Evolutionary conservation across 2,329 filamentous ascomycete species (phyloP).

Genomic region (Juglanconis sp.): DNA sequence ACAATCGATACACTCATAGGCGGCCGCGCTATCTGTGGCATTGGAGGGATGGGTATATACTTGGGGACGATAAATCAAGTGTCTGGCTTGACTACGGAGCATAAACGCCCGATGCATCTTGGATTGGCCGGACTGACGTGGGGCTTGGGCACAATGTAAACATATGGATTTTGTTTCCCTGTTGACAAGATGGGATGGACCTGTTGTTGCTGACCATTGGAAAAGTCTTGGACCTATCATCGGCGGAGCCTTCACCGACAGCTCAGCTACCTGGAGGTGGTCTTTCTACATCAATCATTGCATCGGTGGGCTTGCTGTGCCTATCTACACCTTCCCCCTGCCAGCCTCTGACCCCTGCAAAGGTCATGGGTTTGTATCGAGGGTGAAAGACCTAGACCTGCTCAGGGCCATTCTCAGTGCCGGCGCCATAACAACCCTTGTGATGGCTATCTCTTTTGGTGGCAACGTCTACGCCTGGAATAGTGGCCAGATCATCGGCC

Average conservation of each 20-base stretch:
- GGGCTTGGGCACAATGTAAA: conserved; percentile 4
- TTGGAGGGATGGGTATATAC: conserved; percentile 18
- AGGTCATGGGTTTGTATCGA: conserved; percentile 11
- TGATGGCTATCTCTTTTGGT: conserved; percentile 50
- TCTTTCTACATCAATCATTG: conserved; percentile 31
- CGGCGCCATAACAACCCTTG: conserved; percentile 37
- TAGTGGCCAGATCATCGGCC: conserved; percentile 39
- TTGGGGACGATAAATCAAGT: conserved; percentile 10
- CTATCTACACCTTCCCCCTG: conserved; percentile 28
- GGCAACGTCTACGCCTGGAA: conserved; percentile 48
- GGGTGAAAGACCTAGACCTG: conserved; percentile 34
- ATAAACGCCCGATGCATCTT: conserved; percentile 11
- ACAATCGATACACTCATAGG: conserved; percentile 21
- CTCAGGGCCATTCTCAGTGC: conserved; percentile 41
- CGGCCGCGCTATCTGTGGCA: conserved; percentile 22
- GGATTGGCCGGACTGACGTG: conserved; percentile 1
- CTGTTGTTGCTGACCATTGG: neutral
- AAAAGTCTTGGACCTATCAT: neutral
- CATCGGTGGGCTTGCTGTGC: conserved; percentile 34
- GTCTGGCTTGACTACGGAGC: conserved; percentile 2
- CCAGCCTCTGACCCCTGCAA: conserved; percentile 22
- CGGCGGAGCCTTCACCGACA: conserved; percentile 39
- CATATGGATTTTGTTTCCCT: neutral
- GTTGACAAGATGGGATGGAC: neutral
- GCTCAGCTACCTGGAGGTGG: conserved; percentile 42